Evolutionary conservation across 2,329 filamentous ascomycete genomes (phyloP).

Genomic region (Dactylellina parvicollis): DNA sequence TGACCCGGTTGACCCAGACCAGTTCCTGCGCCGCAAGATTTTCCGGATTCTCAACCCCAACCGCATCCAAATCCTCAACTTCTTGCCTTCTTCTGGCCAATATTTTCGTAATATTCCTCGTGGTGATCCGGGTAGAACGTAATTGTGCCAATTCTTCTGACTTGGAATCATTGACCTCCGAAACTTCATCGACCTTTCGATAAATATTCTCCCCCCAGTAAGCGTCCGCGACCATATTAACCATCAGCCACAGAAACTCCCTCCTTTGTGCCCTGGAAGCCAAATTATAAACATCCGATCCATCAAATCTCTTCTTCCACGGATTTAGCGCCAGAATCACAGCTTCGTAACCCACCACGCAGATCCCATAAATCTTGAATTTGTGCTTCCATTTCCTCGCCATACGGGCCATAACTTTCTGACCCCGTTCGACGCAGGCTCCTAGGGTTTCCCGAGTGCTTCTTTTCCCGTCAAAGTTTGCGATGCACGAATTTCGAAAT

Average conservation of each 20-base stretch:
- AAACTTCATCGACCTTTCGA: neutral
- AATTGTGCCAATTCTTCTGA: no score
- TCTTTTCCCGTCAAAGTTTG: neutral
- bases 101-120: no score
- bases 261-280: neutral
- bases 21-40: no score
- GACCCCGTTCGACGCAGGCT: neutral
- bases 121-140: no score
- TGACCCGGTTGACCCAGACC: no score
- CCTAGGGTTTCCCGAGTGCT: neutral
- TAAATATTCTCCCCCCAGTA: conserved; percentile 12
- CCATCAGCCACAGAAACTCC: conserved; percentile 36
- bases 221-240: conserved; percentile 18
- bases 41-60: no score
- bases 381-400: neutral
- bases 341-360: neutral
- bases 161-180: no score
- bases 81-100: no score
- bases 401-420: neutral
- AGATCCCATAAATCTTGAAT: conserved; percentile 6
- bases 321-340: neutral
- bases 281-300: conserved; percentile 17
- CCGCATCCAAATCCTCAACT: no score
- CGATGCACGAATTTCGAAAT: neutral
- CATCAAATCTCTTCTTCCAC: neutral